Evolutionary conservation across 2,329 filamentous ascomycete genomes (phyloP).

Genomic region (Periconia sp.): DNA sequence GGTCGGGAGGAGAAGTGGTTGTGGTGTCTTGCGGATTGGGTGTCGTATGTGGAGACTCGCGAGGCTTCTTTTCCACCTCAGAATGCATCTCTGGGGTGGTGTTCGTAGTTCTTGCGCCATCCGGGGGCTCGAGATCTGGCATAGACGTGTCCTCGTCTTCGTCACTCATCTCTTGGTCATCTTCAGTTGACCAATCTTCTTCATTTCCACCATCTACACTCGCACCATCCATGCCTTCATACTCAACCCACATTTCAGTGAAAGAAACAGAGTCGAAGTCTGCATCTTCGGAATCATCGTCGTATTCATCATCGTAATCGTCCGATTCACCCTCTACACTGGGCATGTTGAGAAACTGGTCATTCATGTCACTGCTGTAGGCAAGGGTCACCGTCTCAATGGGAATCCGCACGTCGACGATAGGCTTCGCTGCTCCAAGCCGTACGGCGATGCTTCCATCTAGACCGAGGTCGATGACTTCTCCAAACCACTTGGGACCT

Average conservation of each 20-base stretch:
- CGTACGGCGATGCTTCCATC: slow-evolving; percentile 58
- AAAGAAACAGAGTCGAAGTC: slow-evolving; percentile 37
- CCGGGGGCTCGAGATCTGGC: slow-evolving; percentile 26
- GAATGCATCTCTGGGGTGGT: slow-evolving; percentile 37
- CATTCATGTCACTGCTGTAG: slow-evolving; percentile 47
- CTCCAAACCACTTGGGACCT: slow-evolving; percentile 56
- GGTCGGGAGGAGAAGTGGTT: not conserved
- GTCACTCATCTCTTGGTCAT: slow-evolving; percentile 37
- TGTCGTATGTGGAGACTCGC: slow-evolving; percentile 3
- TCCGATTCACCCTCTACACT: slow-evolving; percentile 30
- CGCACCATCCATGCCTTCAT: slow-evolving; percentile 40
- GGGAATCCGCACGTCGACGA: slow-evolving; percentile 53
- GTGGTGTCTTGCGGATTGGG: not conserved
- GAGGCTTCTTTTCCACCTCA: slow-evolving; percentile 23
- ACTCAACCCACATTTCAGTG: slow-evolving; percentile 43
- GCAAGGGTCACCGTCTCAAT: slow-evolving; percentile 54
- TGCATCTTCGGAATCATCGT: slow-evolving; percentile 12
- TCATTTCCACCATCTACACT: slow-evolving; percentile 32
- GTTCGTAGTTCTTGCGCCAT: slow-evolving; percentile 31
- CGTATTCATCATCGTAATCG: slow-evolving; percentile 38
- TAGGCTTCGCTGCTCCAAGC: slow-evolving; percentile 53
- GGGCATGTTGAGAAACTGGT: slow-evolving; percentile 20
- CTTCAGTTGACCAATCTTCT: slow-evolving; percentile 41
- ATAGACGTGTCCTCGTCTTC: slow-evolving; percentile 36
- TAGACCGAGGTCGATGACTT: slow-evolving; percentile 56